Base-by-base conservation (phyloP, 495 filamentous ascomycete genomes). In the Viridothelium virens region DNA sequence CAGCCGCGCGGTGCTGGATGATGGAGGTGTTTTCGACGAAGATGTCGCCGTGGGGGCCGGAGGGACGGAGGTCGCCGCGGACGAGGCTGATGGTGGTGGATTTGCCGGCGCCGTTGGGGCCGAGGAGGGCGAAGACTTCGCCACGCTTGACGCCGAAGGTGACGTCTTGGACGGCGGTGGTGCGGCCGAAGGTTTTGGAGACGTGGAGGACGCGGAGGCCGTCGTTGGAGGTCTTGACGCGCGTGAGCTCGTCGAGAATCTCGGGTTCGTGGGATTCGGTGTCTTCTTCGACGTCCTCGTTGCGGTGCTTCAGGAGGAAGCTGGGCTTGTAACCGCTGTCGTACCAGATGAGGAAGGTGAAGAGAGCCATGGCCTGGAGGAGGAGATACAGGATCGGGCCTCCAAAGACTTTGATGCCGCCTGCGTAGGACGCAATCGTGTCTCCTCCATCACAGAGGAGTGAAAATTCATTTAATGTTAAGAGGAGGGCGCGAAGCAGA, bases 31-130 rank as follows among this genome's bases (percentile, higher is more conserved):
- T 80, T 72, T 94, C 89, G 63, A 96, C 86, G 37, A 88, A 84
- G 47, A 96, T 83, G 63, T 91, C 87, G 64, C 74, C 71, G 39
- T 77, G 76, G 65, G 78, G 77, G 41, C 76, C 73, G 53, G 81
- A 80, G 0, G 91, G 90, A 38, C 84, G 82, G 63, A 92, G 80
- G 69, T 96, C 91, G n/a, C 91, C 91, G 65, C 91, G 84, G 74
- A 96, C 89, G 46, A 95, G 78, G 18, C 83, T 87, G 75, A 96
- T 92, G 6, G 87, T 93, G 3, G 90, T 94, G 3, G 85, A 88
- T 72, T 96, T 96, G 61, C 91, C 91, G 0, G 91, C 91, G 34
- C 91, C 91, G 73, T 96, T 96, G 31, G 91, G 90, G 5, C 91
- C 91, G 4, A 96, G 83, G 1, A 95, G 82, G 1, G 91, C 90